These are phyloP conservation scores for Leccinum fibrillosum DNA, from an alignment of 768 basidiomycete genomes.

Conservation along the genomic window DNA sequence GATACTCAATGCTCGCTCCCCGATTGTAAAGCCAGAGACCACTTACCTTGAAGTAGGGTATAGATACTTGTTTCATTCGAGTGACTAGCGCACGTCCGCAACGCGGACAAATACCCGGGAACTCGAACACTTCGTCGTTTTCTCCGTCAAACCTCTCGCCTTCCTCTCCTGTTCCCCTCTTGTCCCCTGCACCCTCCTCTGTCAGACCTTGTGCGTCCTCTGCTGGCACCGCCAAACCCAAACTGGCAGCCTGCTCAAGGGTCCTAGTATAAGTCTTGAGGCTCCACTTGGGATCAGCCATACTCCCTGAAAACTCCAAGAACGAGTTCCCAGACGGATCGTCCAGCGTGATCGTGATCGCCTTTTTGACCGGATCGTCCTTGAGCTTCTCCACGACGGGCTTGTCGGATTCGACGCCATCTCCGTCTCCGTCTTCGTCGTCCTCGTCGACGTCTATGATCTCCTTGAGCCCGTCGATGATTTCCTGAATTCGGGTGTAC, in stretches of 20 bases:
- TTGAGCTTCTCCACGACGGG: slow-evolving; percentile 33
- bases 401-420: slow-evolving; percentile 20
- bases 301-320: slow-evolving; percentile 82
- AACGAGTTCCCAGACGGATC: slow-evolving; percentile 98
- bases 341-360: slow-evolving; percentile 83
- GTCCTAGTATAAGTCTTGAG: slow-evolving; percentile 80
- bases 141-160: slow-evolving; percentile 33
- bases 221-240: slow-evolving; percentile 66
- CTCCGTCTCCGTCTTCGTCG: slow-evolving; percentile 39
- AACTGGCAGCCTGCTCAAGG: slow-evolving; percentile 69
- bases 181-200: neutral
- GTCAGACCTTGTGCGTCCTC: slow-evolving; percentile 26
- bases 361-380: slow-evolving; percentile 53
- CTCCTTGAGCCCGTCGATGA: slow-evolving; percentile 63
- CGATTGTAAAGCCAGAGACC: neutral
- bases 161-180: slow-evolving; percentile 13
- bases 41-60: slow-evolving; percentile 93
- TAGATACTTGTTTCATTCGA: slow-evolving; percentile 92
- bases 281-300: slow-evolving; percentile 92
- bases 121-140: slow-evolving; percentile 86
- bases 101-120: slow-evolving; percentile 84
- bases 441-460: slow-evolving; percentile 54
- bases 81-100: slow-evolving; percentile 84
- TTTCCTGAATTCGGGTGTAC: slow-evolving; percentile 67
- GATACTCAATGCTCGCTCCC: neutral